Evolutionary conservation across 345 rosid species (phyloP).

Genomic region (Eucalyptus pumila): DNA sequence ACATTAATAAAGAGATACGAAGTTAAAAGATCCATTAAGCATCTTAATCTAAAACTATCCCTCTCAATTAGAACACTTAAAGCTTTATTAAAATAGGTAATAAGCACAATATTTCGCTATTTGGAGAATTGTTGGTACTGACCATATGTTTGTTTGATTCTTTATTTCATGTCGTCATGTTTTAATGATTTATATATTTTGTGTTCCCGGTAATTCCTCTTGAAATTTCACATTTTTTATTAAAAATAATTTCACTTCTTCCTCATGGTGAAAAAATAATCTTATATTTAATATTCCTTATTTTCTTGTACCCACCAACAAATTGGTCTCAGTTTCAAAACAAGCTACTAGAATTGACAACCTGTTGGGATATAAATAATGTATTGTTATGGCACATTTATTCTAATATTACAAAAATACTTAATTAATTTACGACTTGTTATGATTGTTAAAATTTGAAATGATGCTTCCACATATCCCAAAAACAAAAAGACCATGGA

Average conservation of each 20-base stretch:
- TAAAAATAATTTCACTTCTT: too few relatives aligned
- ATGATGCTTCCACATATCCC: background rate
- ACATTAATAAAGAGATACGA: background rate
- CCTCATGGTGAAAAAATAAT: background rate
- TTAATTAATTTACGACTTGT: background rate
- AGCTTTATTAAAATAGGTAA: background rate
- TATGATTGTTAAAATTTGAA: background rate
- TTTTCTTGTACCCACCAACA: background rate
- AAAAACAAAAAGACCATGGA: background rate
- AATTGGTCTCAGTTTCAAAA: background rate
- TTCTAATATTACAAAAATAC: background rate
- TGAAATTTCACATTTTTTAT: rapidly evolving
- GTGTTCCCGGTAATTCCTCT: background rate
- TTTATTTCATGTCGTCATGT: too few relatives aligned
- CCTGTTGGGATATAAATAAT: background rate
- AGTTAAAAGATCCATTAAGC: background rate
- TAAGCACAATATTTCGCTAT: background rate
- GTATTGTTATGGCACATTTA: background rate
- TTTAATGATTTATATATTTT: background rate
- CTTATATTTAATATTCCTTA: background rate
- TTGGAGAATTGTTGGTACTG: background rate
- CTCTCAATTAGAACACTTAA: background rate
- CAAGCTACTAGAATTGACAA: background rate
- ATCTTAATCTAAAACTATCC: background rate
- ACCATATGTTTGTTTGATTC: background rate